Evolutionary conservation across 805 yeast genomes (phyloP).

Genomic region (Nakazawaea ernobii): DNA sequence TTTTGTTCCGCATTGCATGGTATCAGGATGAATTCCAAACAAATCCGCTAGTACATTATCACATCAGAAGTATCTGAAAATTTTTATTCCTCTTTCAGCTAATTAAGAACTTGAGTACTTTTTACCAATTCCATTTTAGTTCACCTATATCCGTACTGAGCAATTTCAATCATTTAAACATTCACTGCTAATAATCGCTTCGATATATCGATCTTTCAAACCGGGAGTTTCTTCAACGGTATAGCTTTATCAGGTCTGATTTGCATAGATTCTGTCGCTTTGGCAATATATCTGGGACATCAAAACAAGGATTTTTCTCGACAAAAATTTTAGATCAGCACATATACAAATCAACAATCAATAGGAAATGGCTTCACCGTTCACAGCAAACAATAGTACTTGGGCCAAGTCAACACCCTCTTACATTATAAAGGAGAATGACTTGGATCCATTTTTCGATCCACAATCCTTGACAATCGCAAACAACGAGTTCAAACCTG

Average conservation of each 20-base stretch:
- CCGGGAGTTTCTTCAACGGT: too few relatives aligned
- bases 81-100: slow-evolving; percentile 4
- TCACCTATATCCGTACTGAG: not conserved
- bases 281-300: not conserved
- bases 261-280: too few relatives aligned
- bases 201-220: too few relatives aligned
- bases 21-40: not conserved
- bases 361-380: slow-evolving; percentile 3
- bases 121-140: not conserved
- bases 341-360: not conserved
- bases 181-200: not conserved
- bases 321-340: not conserved
- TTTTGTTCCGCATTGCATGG: slow-evolving; percentile 3
- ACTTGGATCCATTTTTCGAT: slow-evolving; percentile 18
- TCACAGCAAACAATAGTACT: not conserved
- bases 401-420: not conserved
- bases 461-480: slow-evolving; percentile 27
- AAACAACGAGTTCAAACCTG: slow-evolving; percentile 23
- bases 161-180: too few relatives aligned
- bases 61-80: not conserved
- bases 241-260: too few relatives aligned
- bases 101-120: not conserved
- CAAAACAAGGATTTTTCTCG: not conserved
- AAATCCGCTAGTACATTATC: not conserved
- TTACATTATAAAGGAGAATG: not conserved